Evolutionary conservation across 768 basidiomycete genomes (phyloP).

Genomic region (Pseudohyphozyma bogoriensis): DNA sequence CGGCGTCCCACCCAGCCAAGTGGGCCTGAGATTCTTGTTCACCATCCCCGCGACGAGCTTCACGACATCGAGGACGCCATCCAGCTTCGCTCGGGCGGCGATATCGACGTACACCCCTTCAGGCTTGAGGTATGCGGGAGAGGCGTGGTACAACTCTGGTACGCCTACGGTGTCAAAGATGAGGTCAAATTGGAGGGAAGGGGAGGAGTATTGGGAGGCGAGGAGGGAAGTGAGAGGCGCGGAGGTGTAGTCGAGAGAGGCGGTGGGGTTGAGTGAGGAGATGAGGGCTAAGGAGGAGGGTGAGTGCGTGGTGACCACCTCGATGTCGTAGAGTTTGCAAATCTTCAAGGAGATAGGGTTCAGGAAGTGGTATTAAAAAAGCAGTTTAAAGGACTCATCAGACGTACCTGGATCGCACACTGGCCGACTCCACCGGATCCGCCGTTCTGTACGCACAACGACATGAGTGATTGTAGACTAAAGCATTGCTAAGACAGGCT

Average conservation of each 20-base stretch:
- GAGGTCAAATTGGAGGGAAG: constrained; percentile 43
- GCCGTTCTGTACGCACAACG: constrained; percentile 8
- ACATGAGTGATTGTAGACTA: neutral
- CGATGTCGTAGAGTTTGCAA: constrained; percentile 13
- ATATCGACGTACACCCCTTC: constrained; percentile 46
- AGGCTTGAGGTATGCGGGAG: constrained; percentile 47
- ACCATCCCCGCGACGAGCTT: constrained; percentile 10
- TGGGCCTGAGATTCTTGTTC: constrained; percentile 42
- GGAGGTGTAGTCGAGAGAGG: constrained; percentile 17
- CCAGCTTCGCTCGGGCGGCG: constrained; percentile 29
- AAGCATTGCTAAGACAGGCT: neutral
- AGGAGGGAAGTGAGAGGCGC: constrained; percentile 6
- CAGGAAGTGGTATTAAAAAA: no score
- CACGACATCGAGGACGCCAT: neutral
- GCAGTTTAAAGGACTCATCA: neutral
- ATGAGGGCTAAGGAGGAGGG: constrained; percentile 11
- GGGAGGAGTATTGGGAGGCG: neutral
- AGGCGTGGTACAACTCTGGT: constrained; percentile 44
- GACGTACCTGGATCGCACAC: constrained; percentile 10
- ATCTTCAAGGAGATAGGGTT: constrained; percentile 2
- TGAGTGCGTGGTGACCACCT: constrained; percentile 24
- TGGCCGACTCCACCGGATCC: constrained; percentile 14
- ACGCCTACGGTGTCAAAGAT: constrained; percentile 47
- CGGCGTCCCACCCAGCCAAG: constrained; percentile 48
- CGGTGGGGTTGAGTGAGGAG: constrained; percentile 2